A percentile compares a stretch with the other conserved stretches of the same genome.
These are phyloP conservation scores for Metschnikowia bowlesiae DNA, from an alignment of 805 yeast genomes.

Conservation along the genomic window DNA sequence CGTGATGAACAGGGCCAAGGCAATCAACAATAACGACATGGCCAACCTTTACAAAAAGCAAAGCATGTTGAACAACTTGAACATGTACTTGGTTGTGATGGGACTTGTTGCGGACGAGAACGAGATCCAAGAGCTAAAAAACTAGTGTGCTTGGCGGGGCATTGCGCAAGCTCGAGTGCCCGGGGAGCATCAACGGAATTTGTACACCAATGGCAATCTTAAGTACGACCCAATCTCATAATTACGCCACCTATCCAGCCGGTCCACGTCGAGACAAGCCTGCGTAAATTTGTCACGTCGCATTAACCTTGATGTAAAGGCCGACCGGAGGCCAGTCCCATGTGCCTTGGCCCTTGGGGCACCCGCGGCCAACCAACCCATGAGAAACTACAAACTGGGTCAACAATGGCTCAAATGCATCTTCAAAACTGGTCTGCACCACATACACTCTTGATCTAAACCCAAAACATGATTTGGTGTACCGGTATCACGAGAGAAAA, in stretches of 20 bases:
- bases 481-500: too few relatives aligned
- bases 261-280: neutral
- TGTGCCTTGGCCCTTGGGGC: too few relatives aligned
- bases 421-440: neutral
- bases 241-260: neutral
- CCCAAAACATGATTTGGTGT: neutral
- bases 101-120: slow-evolving; percentile 89
- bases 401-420: neutral
- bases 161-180: neutral
- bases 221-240: neutral
- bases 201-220: neutral
- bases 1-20: slow-evolving; percentile 73
- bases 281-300: too few relatives aligned
- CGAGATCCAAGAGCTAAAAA: slow-evolving; percentile 71
- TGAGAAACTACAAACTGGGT: neutral
- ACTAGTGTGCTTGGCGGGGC: slow-evolving; percentile 5
- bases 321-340: too few relatives aligned
- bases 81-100: slow-evolving; percentile 91
- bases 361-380: neutral
- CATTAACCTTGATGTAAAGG: too few relatives aligned
- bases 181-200: neutral
- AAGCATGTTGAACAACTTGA: slow-evolving; percentile 71
- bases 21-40: slow-evolving; percentile 46
- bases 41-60: slow-evolving; percentile 45
- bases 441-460: neutral